These are phyloP conservation scores for Scenedesmus sp. DNA, from an alignment of 163 green algal species.

Conservation along the genomic window DNA sequence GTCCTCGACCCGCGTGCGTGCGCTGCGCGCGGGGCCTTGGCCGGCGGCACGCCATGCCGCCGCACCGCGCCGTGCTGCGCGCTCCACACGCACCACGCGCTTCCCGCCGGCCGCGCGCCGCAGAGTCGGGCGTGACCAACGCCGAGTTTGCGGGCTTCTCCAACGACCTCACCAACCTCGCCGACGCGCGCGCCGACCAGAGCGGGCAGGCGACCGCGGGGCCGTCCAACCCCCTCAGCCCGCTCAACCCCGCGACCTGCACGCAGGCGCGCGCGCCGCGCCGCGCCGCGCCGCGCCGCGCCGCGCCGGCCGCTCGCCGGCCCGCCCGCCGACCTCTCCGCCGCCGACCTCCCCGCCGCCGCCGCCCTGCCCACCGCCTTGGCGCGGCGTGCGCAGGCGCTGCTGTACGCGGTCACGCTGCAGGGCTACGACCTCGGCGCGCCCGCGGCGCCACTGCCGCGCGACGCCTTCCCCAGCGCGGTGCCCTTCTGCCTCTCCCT, in stretches of 20 bases:
- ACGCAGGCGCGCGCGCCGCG: conserved; percentile 5
- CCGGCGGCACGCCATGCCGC: no score
- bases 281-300: no score
- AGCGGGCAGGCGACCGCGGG: conserved; percentile 20
- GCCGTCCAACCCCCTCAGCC: conserved; percentile 28
- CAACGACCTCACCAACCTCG: conserved; percentile 35
- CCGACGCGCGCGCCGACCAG: conserved; percentile 31
- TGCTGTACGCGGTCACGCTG: conserved; percentile 32
- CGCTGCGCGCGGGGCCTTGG: no score
- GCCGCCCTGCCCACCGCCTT: background rate
- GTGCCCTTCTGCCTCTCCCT: conserved; percentile 38
- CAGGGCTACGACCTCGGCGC: conserved; percentile 30
- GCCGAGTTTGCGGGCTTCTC: conserved; percentile 23
- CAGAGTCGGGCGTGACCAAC: no score
- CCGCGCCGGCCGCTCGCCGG: background rate
- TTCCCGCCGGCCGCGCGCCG: no score
- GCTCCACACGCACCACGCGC: no score
- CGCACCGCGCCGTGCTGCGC: no score
- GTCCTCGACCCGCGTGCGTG: background rate
- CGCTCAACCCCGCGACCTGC: conserved; percentile 32
- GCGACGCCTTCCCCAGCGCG: background rate
- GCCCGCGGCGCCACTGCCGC: background rate
- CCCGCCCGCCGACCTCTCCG: background rate
- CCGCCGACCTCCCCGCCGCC: background rate
- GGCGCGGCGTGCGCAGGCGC: background rate